Base-by-base conservation (phyloP, 2,329 filamentous ascomycete genomes). In the Ambrosiella cleistominuta region DNA sequence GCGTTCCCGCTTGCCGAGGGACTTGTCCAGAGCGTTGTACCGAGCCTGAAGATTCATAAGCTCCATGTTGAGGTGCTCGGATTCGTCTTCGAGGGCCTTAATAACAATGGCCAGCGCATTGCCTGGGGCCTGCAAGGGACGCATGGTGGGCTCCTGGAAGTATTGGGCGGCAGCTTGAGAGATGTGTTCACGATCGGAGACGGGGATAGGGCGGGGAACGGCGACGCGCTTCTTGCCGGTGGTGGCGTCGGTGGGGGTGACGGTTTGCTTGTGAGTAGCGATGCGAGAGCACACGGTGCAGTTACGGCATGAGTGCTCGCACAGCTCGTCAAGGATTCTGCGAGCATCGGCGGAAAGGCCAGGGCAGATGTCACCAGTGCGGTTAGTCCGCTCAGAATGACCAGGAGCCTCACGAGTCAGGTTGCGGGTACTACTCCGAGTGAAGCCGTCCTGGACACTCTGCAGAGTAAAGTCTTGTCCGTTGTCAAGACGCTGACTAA, bases 101-200 rank as follows among this genome's bases (percentile, higher is more conserved):
- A 95, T 83, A 19, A 95, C 86, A n/a, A 83, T 80, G 7, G 86
- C 85, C 27, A 95, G 78, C 8, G 88, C 88, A 49, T 83, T 70
- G 3, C 78, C 81, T 0, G 88, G 88, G 1, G 80, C 72, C 65
- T 87, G 83, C 1, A 83, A 76, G 5, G 84, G 82, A 4, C 85
- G 82, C 64, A 83, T 72, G 1, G 79, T 83, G 1, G 71, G 70
- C 54, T 79, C 75, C 45, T 79, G 76, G 38, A 61, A 58, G 47
- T 55, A 47, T 13, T 40, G 53, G 19, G 64, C 62, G 7, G 64
- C 56, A 19, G 59, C 50, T 50, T 54, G 19, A 5, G 49, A 54
- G 60, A 62, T 53, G 61, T 38, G 8, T 74, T 66, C 62, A 68
- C 68, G 80, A 67, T 82, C 78, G 0, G 81, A 83, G 57, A 85